Conservation (phyloP, 345 rosid genomes). For the Trapa bicornis region DNA sequence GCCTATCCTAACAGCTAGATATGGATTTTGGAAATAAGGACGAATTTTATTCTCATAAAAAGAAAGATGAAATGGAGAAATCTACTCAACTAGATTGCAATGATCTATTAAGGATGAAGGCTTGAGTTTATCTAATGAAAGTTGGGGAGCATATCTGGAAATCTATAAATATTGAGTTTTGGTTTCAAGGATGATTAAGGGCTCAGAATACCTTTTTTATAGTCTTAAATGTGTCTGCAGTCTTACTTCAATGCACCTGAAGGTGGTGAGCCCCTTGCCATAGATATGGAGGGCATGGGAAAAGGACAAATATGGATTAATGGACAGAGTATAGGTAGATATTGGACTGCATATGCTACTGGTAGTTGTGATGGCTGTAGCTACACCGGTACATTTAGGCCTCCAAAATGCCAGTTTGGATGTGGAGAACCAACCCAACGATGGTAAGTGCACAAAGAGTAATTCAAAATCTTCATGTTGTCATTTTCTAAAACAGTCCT, state of each 20-base stretch:
- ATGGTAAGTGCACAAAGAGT: constrained; percentile 27
- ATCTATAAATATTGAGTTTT: neutral
- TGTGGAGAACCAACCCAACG: constrained; percentile 92
- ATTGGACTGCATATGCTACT: constrained; percentile 79
- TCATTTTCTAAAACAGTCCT: neutral
- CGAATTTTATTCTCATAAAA: neutral
- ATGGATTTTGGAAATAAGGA: neutral
- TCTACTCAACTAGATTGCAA: neutral
- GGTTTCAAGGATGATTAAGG: too few species aligned
- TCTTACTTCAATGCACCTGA: constrained; percentile 82
- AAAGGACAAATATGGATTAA: constrained; percentile 98
- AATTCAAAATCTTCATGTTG: neutral
- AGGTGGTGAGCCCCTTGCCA: constrained; percentile 84
- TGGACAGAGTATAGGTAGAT: constrained; percentile 86
- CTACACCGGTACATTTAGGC: constrained; percentile 68
- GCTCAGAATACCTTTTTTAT: neutral
- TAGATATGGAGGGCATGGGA: constrained; percentile 97
- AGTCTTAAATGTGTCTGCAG: constrained; percentile 18
- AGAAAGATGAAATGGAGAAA: neutral
- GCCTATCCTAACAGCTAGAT: neutral
- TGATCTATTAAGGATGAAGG: neutral
- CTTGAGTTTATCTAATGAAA: neutral
- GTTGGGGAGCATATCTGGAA: too few species aligned
- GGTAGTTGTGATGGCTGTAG: constrained; percentile 73
- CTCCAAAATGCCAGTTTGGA: constrained; percentile 73